phyloP scores from a whole-genome alignment of 768 basidiomycete species.

The Tephrocybe sp. region DNA sequence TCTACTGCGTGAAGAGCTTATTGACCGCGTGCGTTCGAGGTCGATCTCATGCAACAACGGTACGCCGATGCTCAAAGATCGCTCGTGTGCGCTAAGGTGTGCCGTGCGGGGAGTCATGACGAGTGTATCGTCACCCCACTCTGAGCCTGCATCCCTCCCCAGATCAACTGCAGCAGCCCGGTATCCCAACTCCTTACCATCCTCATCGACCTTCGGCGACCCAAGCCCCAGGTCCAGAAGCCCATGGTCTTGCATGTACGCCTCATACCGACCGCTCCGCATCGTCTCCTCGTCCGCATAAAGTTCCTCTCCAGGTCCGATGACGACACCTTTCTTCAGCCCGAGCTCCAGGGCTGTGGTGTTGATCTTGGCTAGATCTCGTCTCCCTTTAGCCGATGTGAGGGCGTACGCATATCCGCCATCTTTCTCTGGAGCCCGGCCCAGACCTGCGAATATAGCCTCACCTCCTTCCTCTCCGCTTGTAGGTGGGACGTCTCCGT shows the following conservation, averaged over 20 bases:
- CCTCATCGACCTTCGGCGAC: slow-evolving; percentile 9
- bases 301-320: slow-evolving; percentile 1
- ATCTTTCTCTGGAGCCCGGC: slow-evolving; percentile 15
- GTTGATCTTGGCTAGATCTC: slow-evolving; percentile 12
- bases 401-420: slow-evolving; percentile 43
- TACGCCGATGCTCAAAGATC: slow-evolving; percentile 26
- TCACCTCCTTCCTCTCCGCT: slow-evolving; percentile 18
- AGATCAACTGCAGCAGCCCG: neutral
- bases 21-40: slow-evolving; percentile 16
- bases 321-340: neutral
- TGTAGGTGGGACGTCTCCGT: slow-evolving; percentile 6
- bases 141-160: neutral
- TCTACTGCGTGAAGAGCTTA: slow-evolving; percentile 4
- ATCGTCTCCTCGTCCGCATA: slow-evolving; percentile 21
- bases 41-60: slow-evolving; percentile 26
- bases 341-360: neutral
- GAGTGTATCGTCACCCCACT: slow-evolving; percentile 21
- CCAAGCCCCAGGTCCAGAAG: slow-evolving; percentile 31
- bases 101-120: slow-evolving; percentile 2
- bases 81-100: slow-evolving; percentile 24
- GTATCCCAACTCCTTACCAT: slow-evolving; percentile 11
- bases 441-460: neutral
- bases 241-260: slow-evolving; percentile 36
- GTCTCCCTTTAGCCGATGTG: slow-evolving; percentile 20
- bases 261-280: slow-evolving; percentile 35